Conservation (phyloP, 495 filamentous ascomycete genomes). For the Podospora australis region DNA sequence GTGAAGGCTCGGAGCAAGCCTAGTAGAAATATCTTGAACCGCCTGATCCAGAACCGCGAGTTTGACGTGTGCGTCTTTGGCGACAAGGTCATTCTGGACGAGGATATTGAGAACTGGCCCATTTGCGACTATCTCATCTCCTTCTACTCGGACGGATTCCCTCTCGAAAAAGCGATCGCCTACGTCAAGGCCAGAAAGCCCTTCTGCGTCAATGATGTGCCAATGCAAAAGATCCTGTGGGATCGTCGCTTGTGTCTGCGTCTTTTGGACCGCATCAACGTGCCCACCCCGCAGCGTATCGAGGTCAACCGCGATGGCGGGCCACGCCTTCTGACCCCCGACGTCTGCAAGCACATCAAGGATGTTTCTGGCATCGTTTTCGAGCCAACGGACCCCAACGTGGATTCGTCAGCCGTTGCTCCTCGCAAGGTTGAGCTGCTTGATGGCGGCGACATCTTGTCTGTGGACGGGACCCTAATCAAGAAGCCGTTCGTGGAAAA, state of each 20-base stretch:
- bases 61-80: conserved; percentile 97
- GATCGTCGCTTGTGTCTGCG: conserved; percentile 83
- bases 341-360: conserved; percentile 71
- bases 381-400: conserved; percentile 64
- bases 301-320: conserved; percentile 94
- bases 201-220: conserved; percentile 94
- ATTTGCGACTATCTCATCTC: conserved; percentile 89
- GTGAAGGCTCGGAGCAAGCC: conserved; percentile 95
- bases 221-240: conserved; percentile 98
- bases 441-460: conserved; percentile 79
- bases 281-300: conserved; percentile 82
- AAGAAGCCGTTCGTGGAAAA: conserved; percentile 98
- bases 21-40: conserved; percentile 88
- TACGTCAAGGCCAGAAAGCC: conserved; percentile 89
- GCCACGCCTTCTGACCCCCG: conserved; percentile 64
- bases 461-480: conserved; percentile 75
- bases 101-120: conserved; percentile 72
- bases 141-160: conserved; percentile 97
- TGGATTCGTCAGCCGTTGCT: conserved; percentile 37
- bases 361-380: conserved; percentile 73
- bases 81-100: conserved; percentile 96
- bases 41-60: conserved; percentile 79
- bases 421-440: conserved; percentile 71
- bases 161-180: conserved; percentile 91
- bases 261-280: conserved; percentile 80